phyloP scores from a whole-genome alignment of 768 basidiomycete genomes.

The Boletellus emodensis region DNA sequence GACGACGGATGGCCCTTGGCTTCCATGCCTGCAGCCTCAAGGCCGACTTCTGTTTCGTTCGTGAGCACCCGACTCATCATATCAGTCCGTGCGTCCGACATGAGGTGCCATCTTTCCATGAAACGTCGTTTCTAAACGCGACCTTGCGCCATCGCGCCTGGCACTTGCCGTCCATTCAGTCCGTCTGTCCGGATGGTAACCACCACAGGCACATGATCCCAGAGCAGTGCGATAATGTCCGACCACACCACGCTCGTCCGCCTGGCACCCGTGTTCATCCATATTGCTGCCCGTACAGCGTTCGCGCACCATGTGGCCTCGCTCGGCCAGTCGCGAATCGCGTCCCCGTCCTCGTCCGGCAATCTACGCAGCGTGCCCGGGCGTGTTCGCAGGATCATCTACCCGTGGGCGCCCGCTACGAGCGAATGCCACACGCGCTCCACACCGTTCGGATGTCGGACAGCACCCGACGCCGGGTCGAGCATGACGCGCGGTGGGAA shows the following conservation, averaged over 20 bases:
- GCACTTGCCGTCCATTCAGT: conserved; percentile 28
- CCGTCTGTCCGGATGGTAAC: conserved; percentile 20
- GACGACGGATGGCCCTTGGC: conserved; percentile 21
- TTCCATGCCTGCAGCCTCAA: conserved; percentile 24
- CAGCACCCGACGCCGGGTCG: not conserved
- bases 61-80: too few relatives aligned
- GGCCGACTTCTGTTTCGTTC: conserved; percentile 15
- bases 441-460: not conserved
- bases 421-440: not conserved
- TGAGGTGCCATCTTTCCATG: conserved; percentile 7
- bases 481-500: not conserved
- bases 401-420: not conserved
- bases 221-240: conserved; percentile 30
- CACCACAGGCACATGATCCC: conserved; percentile 20
- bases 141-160: conserved; percentile 14
- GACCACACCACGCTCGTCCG: conserved; percentile 22
- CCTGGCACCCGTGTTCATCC: conserved; percentile 20
- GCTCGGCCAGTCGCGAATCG: conserved; percentile 6
- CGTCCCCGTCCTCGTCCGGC: conserved; percentile 11
- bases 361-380: conserved; percentile 9
- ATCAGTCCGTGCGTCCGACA: too few relatives aligned
- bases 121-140: conserved; percentile 22
- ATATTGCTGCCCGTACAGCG: conserved; percentile 19
- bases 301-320: not conserved
- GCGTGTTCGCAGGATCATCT: conserved; percentile 11